Base-by-base conservation (phyloP, 73 alveolate species). In the Urostyla sp. region DNA sequence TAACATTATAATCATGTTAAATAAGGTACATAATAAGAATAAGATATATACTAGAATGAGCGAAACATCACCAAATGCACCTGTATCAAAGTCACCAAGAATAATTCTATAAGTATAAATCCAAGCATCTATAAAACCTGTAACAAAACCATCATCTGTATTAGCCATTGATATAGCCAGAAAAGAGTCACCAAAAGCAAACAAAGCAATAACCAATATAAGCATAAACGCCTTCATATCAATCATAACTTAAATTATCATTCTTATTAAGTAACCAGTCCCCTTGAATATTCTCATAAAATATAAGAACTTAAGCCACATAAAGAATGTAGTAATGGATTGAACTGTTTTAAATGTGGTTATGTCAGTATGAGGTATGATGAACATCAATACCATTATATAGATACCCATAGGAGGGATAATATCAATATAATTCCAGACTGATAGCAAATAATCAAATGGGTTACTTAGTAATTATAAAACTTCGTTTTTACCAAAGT, bases 1-100 rank as follows among this genome's bases (percentile, higher is more conserved):
- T 20, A 77, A 81, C 89, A 77, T 77, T 43, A 77, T 60, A 21
- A 77, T 61, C 66, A 61, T 45, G 34, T 54, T 43, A 74, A 77
- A 61, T 16, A 77, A 18, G n/a, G 89, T 77, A 16, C 80, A 38
- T 24, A 77, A 48, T 8, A 77, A 6, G 61, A 60, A 77, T 15
- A 77, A 44, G 16, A 24, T 50, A 76, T 20, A 27, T 6, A 40
- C 61, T 15, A 63, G 6, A 8, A 60, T 43, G 1, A 28, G 20
- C 2, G 72, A 55, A 49, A 20, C 37, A 26, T 49, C 72, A 2
- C 72, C 72, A 23, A 72, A 72, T 8, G 24, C 45, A 1, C 15
- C 72, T 23, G 72, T 48, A 37, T 57, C 67, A 56, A 75, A 75
- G 32, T 75, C 87, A 35, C 87, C 87, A 15, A 75, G 50, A 15